Percentiles rank a stretch among this genome's conserved stretches.
Conservation (phyloP, 2,329 filamentous ascomycete species). For the Pseudogymnoascus sp. region DNA sequence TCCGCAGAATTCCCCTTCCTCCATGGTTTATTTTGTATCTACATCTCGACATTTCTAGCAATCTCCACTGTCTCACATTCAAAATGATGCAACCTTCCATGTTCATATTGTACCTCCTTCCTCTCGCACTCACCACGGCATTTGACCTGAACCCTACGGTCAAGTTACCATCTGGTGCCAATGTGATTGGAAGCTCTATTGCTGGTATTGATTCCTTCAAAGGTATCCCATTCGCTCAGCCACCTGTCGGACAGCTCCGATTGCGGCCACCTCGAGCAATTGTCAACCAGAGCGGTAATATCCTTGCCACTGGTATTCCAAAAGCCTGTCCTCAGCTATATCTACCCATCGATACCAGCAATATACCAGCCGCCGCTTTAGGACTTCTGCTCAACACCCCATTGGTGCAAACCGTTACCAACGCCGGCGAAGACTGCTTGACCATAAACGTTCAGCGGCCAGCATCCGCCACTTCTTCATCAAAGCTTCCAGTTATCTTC, state of each 20-base stretch:
- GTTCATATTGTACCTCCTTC: too few relatives aligned
- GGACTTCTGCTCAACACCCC: slow-evolving; percentile 39
- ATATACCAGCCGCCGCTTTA: slow-evolving; percentile 37
- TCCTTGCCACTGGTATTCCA: slow-evolving; percentile 13
- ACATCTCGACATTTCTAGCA: too few relatives aligned
- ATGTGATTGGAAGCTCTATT: slow-evolving; percentile 13
- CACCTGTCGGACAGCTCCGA: slow-evolving; percentile 57
- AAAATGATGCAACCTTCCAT: too few relatives aligned
- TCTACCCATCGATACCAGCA: neutral
- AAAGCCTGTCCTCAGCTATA: slow-evolving; percentile 60
- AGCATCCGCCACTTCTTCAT: slow-evolving; percentile 42
- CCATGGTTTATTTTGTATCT: too few relatives aligned
- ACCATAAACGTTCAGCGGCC: slow-evolving; percentile 53
- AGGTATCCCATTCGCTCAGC: slow-evolving; percentile 65
- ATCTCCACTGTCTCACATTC: too few relatives aligned
- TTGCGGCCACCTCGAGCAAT: slow-evolving; percentile 59
- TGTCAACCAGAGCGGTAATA: slow-evolving; percentile 51
- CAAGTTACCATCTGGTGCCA: slow-evolving; percentile 1
- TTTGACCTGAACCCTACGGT: too few relatives aligned
- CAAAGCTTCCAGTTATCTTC: slow-evolving; percentile 57
- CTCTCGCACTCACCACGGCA: too few relatives aligned
- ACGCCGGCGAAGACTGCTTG: slow-evolving; percentile 55
- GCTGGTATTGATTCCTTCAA: slow-evolving; percentile 44
- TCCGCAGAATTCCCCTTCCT: too few relatives aligned
- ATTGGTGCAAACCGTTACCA: slow-evolving; percentile 45